A percentile compares a stretch with the other conserved stretches of the same genome.
Evolutionary conservation across 441 rosid genomes (phyloP).

Genomic region (Eutrema salsugineum): DNA sequence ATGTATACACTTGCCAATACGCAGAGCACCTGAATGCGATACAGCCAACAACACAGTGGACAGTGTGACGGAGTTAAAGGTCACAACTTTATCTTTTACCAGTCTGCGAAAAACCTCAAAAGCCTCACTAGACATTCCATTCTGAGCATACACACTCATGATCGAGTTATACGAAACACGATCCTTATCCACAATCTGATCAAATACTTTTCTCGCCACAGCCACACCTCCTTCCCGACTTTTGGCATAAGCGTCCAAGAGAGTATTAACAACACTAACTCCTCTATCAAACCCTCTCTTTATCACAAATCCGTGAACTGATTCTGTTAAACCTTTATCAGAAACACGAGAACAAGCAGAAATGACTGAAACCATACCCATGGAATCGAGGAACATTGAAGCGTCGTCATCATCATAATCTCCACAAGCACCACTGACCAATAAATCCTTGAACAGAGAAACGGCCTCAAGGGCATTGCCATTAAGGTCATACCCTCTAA

Average conservation of each 20-base stretch:
- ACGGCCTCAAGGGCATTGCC: slow-evolving; percentile 51
- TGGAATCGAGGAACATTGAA: slow-evolving; percentile 48
- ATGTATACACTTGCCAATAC: slow-evolving; percentile 62
- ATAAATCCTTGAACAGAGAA: slow-evolving; percentile 59
- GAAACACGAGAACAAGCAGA: slow-evolving; percentile 69
- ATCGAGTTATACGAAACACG: slow-evolving; percentile 76
- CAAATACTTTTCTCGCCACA: slow-evolving; percentile 66
- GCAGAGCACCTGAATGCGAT: slow-evolving; percentile 67
- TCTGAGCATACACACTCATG: slow-evolving; percentile 69
- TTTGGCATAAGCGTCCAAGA: slow-evolving; percentile 81
- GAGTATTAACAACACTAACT: slow-evolving; percentile 58
- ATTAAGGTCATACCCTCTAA: slow-evolving; percentile 65
- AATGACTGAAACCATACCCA: slow-evolving; percentile 66
- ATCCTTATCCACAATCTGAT: slow-evolving; percentile 58
- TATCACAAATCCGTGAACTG: slow-evolving; percentile 55
- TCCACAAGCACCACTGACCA: slow-evolving; percentile 28
- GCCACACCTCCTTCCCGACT: slow-evolving; percentile 43
- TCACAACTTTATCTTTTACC: slow-evolving; percentile 38
- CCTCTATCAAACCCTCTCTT: slow-evolving; percentile 60
- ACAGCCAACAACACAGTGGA: slow-evolving; percentile 65
- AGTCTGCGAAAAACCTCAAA: slow-evolving; percentile 49
- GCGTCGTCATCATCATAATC: slow-evolving; percentile 3
- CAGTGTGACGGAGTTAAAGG: slow-evolving; percentile 62
- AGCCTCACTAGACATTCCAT: slow-evolving; percentile 62
- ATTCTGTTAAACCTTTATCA: slow-evolving; percentile 44